Base-by-base conservation (phyloP, 1,139 yeast species). In the Magnusiomyces tetraspermus region DNA sequence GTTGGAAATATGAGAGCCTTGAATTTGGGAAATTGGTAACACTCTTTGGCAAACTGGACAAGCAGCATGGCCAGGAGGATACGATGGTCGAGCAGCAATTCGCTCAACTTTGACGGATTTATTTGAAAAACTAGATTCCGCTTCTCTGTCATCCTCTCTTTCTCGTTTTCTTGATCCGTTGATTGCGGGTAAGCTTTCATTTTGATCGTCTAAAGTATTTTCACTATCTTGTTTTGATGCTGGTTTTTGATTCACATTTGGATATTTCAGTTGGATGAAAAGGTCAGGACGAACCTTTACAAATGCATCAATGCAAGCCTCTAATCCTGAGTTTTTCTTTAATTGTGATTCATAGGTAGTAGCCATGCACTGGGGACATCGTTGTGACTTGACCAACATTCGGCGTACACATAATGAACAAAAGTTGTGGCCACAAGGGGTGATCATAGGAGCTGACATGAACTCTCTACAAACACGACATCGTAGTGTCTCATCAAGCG, bases 391-490 rank as follows among this genome's bases (percentile, higher is more conserved):
- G 24, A 80, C 72, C 48, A 90, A 69, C 57, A 83, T 80, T 58
- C 85, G 79, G 56, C 97, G 75, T 38, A 92, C 86, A 66, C 98
- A 92, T 23, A 83, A 76, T 0, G 96, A 88, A 66, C 98, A 92
- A 65, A 89, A 92, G 0, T 94, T 83, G 65, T 92, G 97, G 3
- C 45, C 40, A 48, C 86, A 84, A 5, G 83, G 76, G 1, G 97
- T 86, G 46, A 85, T 71, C 52, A 88, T 89, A 1, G 98, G 97
- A 0, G 94, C 90, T 46, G 71, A 75, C 56, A 86, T 73, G 58
- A 84, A 80, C 56, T 89, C 97, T 63, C 90, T 88, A 66, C 98
- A 92, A n/a, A 92, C 85, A 61, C 84, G 89, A 63, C 98, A 92
- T 62, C 96, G 67, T 54, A 89, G 73, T 19, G 84, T 72, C 1